Evolutionary conservation across 768 basidiomycete species (phyloP).

Genomic region (Podaxis sp.): DNA sequence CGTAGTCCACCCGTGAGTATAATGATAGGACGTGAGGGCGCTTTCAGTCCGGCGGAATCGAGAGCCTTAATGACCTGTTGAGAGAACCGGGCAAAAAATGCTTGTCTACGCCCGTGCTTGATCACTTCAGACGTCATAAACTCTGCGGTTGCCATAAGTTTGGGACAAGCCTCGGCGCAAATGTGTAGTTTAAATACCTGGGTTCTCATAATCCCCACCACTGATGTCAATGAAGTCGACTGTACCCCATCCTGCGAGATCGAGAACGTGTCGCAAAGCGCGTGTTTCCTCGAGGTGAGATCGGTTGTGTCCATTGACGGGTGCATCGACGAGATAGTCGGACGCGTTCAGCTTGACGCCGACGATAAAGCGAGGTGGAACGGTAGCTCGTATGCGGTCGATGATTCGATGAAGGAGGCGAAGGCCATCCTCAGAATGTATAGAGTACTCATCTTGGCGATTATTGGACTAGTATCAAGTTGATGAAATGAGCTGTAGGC

Average conservation of each 20-base stretch:
- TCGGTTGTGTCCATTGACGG: constrained; percentile 10
- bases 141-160: constrained; percentile 28
- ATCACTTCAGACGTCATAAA: constrained; percentile 33
- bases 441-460: constrained; percentile 62
- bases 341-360: constrained; percentile 81
- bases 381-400: constrained; percentile 48
- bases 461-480: constrained; percentile 31
- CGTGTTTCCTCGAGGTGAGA: constrained; percentile 32
- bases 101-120: constrained; percentile 51
- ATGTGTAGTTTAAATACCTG: constrained; percentile 39
- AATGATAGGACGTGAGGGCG: constrained; percentile 50
- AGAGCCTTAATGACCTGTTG: constrained; percentile 48
- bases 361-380: constrained; percentile 61
- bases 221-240: constrained; percentile 88
- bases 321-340: constrained; percentile 53
- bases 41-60: constrained; percentile 18
- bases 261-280: constrained; percentile 58
- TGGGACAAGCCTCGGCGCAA: background rate
- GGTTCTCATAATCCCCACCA: constrained; percentile 82
- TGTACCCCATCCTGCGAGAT: constrained; percentile 60
- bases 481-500: background rate
- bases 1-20: constrained; percentile 81
- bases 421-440: constrained; percentile 40
- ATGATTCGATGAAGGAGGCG: constrained; percentile 58
- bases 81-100: constrained; percentile 72